Evolutionary conservation across 2,329 filamentous ascomycete genomes (phyloP).

Genomic region (Aschersonia sp.): DNA sequence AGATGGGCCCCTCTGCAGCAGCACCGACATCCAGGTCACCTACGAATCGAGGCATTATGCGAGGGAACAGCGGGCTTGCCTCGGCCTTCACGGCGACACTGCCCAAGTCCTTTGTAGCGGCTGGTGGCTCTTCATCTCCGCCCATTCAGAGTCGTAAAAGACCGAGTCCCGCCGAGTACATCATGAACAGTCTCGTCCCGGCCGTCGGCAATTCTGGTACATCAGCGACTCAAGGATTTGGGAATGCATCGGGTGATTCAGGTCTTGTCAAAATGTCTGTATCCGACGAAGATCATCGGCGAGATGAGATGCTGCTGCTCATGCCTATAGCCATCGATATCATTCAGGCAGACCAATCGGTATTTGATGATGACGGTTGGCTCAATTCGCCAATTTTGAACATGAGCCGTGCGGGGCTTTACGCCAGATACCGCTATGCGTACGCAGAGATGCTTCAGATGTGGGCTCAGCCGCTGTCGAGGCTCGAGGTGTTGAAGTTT

Average conservation of each 20-base stretch:
- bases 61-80: conserved; percentile 39
- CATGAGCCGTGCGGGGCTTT: conserved; percentile 29
- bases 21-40: conserved; percentile 46
- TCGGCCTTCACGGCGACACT: conserved; percentile 42
- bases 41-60: conserved; percentile 36
- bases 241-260: conserved; percentile 29
- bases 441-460: conserved; percentile 57
- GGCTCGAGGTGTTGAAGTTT: conserved; percentile 56
- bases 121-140: conserved; percentile 26
- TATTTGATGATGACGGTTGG: conserved; percentile 56
- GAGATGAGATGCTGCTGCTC: conserved; percentile 30
- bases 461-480: conserved; percentile 47
- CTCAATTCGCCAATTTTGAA: conserved; percentile 44
- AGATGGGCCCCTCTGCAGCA: conserved; percentile 27
- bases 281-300: conserved; percentile 37
- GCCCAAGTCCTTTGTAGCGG: conserved; percentile 27
- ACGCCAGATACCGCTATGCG: conserved; percentile 46
- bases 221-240: conserved; percentile 25
- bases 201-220: conserved; percentile 27
- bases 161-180: conserved; percentile 46
- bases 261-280: conserved; percentile 34
- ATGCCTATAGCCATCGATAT: conserved; percentile 38
- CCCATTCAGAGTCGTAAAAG: conserved; percentile 33
- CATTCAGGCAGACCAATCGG: conserved; percentile 44
- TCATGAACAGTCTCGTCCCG: conserved; percentile 38